Conservation (phyloP, 1,284 basidiomycete genomes). For the Marasmius fiardii region DNA sequence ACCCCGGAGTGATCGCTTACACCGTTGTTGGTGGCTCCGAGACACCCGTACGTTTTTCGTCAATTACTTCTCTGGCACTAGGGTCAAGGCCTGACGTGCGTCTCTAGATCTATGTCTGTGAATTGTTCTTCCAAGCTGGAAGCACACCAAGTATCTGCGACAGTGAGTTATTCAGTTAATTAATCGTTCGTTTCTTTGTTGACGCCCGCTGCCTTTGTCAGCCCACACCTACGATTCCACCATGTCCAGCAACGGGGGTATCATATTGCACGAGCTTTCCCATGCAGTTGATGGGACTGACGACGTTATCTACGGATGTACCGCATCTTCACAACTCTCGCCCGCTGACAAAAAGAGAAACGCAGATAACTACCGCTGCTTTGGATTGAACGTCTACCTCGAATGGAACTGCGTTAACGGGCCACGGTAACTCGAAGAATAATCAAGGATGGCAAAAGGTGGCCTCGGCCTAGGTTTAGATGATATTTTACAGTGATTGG, state of each 20-base stretch:
- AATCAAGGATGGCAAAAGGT: too few species aligned
- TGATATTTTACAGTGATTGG: too few species aligned
- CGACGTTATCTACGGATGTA: slow-evolving; percentile 15
- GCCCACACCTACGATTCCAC: slow-evolving; percentile 8
- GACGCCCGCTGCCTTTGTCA: background rate
- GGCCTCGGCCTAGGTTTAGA: too few species aligned
- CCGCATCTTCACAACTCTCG: slow-evolving; percentile 1
- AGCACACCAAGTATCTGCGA: slow-evolving; percentile 11
- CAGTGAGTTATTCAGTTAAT: background rate
- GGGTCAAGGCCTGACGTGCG: background rate
- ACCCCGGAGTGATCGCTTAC: slow-evolving; percentile 11
- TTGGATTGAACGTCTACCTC: slow-evolving; percentile 6
- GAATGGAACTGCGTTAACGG: slow-evolving; percentile 6
- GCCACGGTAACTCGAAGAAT: background rate
- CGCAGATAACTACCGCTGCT: slow-evolving; percentile 8
- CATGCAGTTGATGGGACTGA: slow-evolving; percentile 13
- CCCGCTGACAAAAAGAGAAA: slow-evolving; percentile 14
- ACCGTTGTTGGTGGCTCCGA: background rate
- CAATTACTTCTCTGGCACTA: background rate
- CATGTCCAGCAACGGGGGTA: slow-evolving; percentile 14
- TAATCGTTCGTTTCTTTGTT: background rate
- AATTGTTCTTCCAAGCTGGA: slow-evolving; percentile 11
- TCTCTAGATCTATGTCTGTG: slow-evolving; percentile 11
- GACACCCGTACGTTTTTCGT: background rate
- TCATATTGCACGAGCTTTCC: slow-evolving; percentile 18